phyloP scores from a whole-genome alignment of 345 rosid genomes.

The Theobroma cacao region DNA sequence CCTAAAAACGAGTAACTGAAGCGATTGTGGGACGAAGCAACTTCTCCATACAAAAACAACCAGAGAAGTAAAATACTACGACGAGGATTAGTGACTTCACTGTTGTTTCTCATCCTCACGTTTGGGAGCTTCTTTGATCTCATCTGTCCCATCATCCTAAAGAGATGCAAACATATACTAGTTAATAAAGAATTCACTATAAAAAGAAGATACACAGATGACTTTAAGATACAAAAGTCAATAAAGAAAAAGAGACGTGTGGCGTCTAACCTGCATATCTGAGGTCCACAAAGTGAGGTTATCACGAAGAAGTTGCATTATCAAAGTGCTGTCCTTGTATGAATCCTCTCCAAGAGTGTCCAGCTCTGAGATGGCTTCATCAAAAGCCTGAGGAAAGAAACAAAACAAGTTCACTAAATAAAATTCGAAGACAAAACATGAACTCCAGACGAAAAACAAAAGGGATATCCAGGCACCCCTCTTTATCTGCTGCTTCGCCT shows the following conservation, averaged over 20 bases:
- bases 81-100: conserved; percentile 20
- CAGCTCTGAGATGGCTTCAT: conserved; percentile 71
- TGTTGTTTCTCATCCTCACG: conserved; percentile 37
- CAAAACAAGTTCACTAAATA: conserved; percentile 5
- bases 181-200: background rate
- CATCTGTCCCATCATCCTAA: conserved; percentile 47
- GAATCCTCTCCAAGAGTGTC: conserved; percentile 62
- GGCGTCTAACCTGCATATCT: conserved; percentile 29
- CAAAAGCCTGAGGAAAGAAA: conserved; percentile 42
- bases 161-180: conserved; percentile 1
- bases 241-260: background rate
- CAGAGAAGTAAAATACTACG: conserved; percentile 26
- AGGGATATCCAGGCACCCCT: too few relatives aligned
- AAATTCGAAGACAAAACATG: background rate
- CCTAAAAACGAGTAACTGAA: conserved; percentile 9
- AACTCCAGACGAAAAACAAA: background rate
- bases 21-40: conserved; percentile 25
- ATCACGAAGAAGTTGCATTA: conserved; percentile 58
- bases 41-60: conserved; percentile 34
- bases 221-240: background rate
- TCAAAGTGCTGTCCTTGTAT: conserved; percentile 72
- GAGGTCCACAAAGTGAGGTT: conserved; percentile 66
- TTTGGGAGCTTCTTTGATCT: conserved; percentile 45
- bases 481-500: too few relatives aligned
- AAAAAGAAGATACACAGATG: background rate